Evolutionary conservation across 1,139 yeast species (phyloP).

Genomic region (Protomyces macrosporus): DNA sequence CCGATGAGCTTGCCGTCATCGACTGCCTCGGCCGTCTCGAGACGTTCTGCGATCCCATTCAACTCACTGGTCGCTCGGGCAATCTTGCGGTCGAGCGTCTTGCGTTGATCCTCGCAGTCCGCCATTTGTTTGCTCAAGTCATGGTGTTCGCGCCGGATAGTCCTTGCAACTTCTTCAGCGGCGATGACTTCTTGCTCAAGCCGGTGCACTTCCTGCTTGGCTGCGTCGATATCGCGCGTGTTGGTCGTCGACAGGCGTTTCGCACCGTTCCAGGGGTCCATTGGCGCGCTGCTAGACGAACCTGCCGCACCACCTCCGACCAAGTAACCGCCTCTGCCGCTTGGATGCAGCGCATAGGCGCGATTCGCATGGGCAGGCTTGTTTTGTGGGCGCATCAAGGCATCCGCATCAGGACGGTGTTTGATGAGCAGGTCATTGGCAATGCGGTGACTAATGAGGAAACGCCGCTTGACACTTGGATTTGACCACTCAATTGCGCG

Average conservation of each 20-base stretch:
- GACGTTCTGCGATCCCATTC: slow-evolving; percentile 8
- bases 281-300: slow-evolving; percentile 56
- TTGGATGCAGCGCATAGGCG: slow-evolving; percentile 43
- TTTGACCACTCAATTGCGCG: slow-evolving; percentile 48
- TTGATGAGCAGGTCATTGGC: slow-evolving; percentile 56
- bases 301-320: slow-evolving; percentile 38
- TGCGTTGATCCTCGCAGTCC: neutral
- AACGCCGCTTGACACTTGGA: slow-evolving; percentile 29
- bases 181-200: neutral
- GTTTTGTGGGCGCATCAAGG: slow-evolving; percentile 38
- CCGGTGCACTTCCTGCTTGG: neutral
- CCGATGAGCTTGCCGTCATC: slow-evolving; percentile 22
- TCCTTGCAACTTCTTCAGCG: neutral
- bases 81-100: neutral
- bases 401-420: slow-evolving; percentile 51
- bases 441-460: slow-evolving; percentile 60
- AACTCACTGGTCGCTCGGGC: neutral
- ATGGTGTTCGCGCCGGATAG: neutral
- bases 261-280: slow-evolving; percentile 40
- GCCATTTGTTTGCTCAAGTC: neutral
- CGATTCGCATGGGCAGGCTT: slow-evolving; percentile 44
- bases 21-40: slow-evolving; percentile 7
- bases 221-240: slow-evolving; percentile 25
- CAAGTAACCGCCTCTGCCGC: slow-evolving; percentile 41
- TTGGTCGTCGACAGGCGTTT: slow-evolving; percentile 33